A percentile compares a stretch with the other conserved stretches of the same genome.
Conservation (phyloP, 495 filamentous ascomycete species). For the Neurospora hispaniola region DNA sequence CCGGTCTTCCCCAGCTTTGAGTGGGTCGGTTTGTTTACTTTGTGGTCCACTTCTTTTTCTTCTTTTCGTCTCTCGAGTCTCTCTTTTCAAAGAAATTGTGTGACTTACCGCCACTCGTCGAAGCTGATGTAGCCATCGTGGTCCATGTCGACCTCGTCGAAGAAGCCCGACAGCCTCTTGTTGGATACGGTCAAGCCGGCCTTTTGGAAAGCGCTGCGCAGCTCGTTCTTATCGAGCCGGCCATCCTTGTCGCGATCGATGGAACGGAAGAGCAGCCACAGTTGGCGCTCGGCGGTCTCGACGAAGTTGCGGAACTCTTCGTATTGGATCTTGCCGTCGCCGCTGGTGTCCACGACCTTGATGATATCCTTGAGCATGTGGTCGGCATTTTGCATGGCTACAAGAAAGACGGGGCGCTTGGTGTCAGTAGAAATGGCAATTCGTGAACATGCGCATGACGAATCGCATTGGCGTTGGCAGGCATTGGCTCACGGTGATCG, state of each 20-base stretch:
- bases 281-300: conserved; percentile 69
- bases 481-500: conserved; percentile 74
- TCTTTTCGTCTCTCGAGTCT: not conserved
- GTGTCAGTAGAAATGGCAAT: conserved; percentile 13
- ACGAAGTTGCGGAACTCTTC: conserved; percentile 86
- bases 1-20: not conserved
- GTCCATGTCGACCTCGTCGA: conserved; percentile 80
- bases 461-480: conserved; percentile 1
- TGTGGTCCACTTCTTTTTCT: not conserved
- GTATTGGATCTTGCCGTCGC: conserved; percentile 84
- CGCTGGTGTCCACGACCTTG: conserved; percentile 68
- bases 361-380: conserved; percentile 72
- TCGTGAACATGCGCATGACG: not conserved
- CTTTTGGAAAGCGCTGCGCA: conserved; percentile 62
- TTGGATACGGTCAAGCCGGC: conserved; percentile 72
- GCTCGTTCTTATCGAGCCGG: conserved; percentile 76
- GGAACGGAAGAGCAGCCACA: conserved; percentile 69
- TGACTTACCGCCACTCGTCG: conserved; percentile 86
- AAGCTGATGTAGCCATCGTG: conserved; percentile 81
- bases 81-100: not conserved
- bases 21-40: conserved; percentile 1
- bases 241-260: conserved; percentile 85
- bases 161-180: conserved; percentile 73
- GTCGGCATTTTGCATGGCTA: conserved; percentile 91
- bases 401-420: not conserved